phyloP scores from a whole-genome alignment of 129 eudicot species.

The Centaurea solstitialis region DNA sequence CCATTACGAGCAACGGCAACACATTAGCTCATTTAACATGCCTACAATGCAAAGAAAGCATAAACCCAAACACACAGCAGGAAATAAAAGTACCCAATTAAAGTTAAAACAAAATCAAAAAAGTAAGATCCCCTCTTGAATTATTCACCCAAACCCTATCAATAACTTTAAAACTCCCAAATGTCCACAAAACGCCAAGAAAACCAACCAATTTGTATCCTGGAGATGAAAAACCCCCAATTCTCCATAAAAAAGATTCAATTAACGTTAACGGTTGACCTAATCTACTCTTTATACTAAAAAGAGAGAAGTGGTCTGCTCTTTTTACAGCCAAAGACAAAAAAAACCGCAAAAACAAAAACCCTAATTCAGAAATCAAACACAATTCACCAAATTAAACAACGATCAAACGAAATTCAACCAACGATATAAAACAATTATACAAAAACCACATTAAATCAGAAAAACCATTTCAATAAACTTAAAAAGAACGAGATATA shows the following conservation, averaged over 20 bases:
- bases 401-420: conserved; percentile 13
- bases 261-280: not conserved
- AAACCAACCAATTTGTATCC: not conserved
- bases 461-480: not conserved
- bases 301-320: not conserved
- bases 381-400: conserved; percentile 9
- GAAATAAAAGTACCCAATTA: not conserved
- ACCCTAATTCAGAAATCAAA: conserved; percentile 22
- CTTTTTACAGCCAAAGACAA: conserved; percentile 9
- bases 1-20: not conserved
- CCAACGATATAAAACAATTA: conserved; percentile 4
- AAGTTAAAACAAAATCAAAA: not conserved
- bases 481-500: not conserved
- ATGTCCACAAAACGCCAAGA: not conserved
- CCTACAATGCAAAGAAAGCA: not conserved
- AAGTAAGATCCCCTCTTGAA: conserved; percentile 14
- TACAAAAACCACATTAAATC: conserved; percentile 1
- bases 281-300: conserved; percentile 15
- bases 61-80: not conserved
- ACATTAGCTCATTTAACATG: not conserved
- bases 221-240: conserved; percentile 18
- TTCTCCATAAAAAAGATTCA: conserved; percentile 1
- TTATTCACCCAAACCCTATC: not conserved
- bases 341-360: not conserved
- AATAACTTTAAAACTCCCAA: conserved; percentile 9